Conservation (phyloP, 2,329 filamentous ascomycete species). For the Aspergillus fructus region DNA sequence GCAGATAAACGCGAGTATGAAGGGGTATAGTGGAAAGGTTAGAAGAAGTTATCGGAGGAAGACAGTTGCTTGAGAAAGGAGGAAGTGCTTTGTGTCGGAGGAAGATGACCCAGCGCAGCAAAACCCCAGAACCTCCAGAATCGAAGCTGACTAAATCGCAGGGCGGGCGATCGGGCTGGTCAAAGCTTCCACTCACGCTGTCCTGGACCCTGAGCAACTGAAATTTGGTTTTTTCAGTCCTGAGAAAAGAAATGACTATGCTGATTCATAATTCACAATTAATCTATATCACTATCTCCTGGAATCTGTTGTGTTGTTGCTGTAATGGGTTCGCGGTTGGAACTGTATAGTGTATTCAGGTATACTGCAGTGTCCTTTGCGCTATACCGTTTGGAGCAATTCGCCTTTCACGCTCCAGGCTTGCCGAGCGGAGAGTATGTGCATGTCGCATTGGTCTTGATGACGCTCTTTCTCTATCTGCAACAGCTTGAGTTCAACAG, state of each 20-base stretch:
- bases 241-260: neutral
- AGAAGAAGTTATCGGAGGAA: neutral
- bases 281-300: neutral
- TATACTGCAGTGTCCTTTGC: neutral
- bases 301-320: neutral
- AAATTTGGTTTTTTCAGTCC: neutral
- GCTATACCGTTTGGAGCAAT: conserved; percentile 10
- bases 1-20: neutral
- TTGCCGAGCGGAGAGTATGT: conserved; percentile 10
- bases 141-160: conserved; percentile 24
- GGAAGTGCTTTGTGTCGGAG: neutral
- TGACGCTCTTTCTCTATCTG: conserved; percentile 9
- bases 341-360: neutral
- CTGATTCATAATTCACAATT: no score
- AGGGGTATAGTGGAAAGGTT: neutral
- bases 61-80: neutral
- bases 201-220: neutral
- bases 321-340: neutral
- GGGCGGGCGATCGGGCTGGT: conserved; percentile 24
- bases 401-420: conserved; percentile 1
- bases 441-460: conserved; percentile 10
- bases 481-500: neutral
- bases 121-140: conserved; percentile 12
- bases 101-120: neutral
- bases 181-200: conserved; percentile 19